These are phyloP conservation scores for Mycoemilia scoparia DNA, from an alignment of 192 early-diverging fungal species.

Conservation along the genomic window DNA sequence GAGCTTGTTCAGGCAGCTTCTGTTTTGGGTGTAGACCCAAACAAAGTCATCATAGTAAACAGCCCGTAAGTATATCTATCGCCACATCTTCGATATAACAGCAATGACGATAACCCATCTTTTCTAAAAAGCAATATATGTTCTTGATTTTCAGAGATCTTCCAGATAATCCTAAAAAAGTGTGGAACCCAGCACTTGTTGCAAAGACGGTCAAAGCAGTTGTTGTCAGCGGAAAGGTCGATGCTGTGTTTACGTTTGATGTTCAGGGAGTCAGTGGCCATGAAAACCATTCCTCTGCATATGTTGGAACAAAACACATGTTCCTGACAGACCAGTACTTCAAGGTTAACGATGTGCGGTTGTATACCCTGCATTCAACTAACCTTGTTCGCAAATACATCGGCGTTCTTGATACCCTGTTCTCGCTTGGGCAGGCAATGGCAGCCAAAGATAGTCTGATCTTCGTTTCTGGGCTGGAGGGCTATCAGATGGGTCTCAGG, in stretches of 20 bases:
- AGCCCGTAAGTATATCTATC: no score
- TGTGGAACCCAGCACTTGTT: constrained; percentile 43
- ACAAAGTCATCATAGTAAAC: constrained; percentile 29
- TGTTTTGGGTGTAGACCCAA: constrained; percentile 21
- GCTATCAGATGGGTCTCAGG: constrained; percentile 32
- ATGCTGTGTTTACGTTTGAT: constrained; percentile 75
- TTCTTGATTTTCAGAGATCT: no score
- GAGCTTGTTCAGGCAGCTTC: constrained; percentile 21
- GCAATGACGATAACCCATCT: no score
- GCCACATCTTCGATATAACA: no score
- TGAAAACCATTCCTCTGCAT: constrained; percentile 68
- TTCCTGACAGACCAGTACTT: constrained; percentile 29
- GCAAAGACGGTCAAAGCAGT: constrained; percentile 38
- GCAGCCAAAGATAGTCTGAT: constrained; percentile 14
- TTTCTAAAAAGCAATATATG: no score
- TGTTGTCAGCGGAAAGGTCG: constrained; percentile 37
- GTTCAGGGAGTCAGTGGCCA: constrained; percentile 75
- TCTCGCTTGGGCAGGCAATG: constrained; percentile 8
- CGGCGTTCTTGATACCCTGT: constrained; percentile 30
- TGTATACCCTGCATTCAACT: constrained; percentile 36
- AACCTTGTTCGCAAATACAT: constrained; percentile 38
- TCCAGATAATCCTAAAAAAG: constrained; percentile 44
- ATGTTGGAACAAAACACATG: constrained; percentile 46
- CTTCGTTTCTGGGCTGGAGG: constrained; percentile 39
- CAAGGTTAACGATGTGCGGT: constrained; percentile 27